Evolutionary conservation across 345 rosid species (phyloP), one percentile per base, ranked within the genome.

Genomic region (Lepidium africanum): DNA sequence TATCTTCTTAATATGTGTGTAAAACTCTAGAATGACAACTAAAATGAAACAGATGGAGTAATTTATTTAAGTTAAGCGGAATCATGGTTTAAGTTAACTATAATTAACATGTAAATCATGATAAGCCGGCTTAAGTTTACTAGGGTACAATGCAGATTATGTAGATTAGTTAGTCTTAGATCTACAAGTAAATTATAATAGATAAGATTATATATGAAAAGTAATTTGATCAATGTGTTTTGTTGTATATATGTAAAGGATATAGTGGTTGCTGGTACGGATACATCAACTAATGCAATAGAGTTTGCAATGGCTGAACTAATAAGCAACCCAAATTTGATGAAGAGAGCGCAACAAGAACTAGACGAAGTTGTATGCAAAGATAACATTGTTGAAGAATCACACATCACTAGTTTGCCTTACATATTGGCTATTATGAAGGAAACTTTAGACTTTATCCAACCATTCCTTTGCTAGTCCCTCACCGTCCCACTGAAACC

Each of bases 241-340:
- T 58, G 9, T 17, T 36, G 2, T 14, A 7, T 27, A 6, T 32
- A 10, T 75, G 53, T 40, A 21, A 37, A 71, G 73, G 80, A 76
- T 56, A 42, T 77, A 53, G 66, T 71, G 11, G 42, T 72, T 52
- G 79, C 67, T 43, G 76, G 67, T 2, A 63, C 79, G 2, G 76
- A 76, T n/a, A 76, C 79, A 27, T 63, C 70, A 4, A 43, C 69
- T 0, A 66, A 65, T 32, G 66, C 64, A 0, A 39, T 77, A 14
- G 80, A 71, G 36, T 77, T 72, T 67, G 76, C 73, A 0, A 60
- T 77, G 77, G 76, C 76, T 1, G 70, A 77, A 40, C 53, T 77
- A 15, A 65, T 77, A 16, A 59, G 15, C 55, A 60, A 65, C 2
- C 73, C 64, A 0, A 14, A 67, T 1, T 6, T 40, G 3, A 71